Evolutionary conservation across 495 filamentous ascomycete genomes (phyloP), one percentile per base, ranked within the genome.

Genomic region (Pseudoneurospora amorphoporcata): DNA sequence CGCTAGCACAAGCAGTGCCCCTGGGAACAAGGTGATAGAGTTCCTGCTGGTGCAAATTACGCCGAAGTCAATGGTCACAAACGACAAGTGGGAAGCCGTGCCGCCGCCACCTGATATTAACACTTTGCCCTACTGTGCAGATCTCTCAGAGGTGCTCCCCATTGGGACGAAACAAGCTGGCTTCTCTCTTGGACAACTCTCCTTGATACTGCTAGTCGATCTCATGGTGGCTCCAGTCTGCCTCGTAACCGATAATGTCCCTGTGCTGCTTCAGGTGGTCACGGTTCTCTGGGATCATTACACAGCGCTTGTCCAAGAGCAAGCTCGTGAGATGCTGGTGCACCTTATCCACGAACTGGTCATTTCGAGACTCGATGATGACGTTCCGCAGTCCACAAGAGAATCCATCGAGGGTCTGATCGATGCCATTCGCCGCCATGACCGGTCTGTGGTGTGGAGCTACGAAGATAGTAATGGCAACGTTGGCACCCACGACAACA

Each of bases 251-350:
- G 91, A 95, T 17, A 91, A 93, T 73, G 86, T 98, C 7, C 91
- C 94, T 41, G 87, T 95, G 29, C 82, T 99, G 68, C 82, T 99
- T 12, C 95, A 99, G 82, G 93, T 96, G 17, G 90, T 97, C 17
- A 90, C 95, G 41, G 93, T 97, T 2, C 87, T 98, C 14, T 99
- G 95, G 95, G 95, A 99, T 78, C 93, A 97, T 72, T 96, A 98
- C 76, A 96, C 91, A 3, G 87, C 92, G n/a, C 88, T 97, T 14
- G 95, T 99, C 1, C 95, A 97, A 76, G 95, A 98, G 73, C 94
- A 98, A 79, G 94, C 95, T 47, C 90, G 94, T 61, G 95, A 99
- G 77, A 97, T 99, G 95, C 87, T 98, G 17, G 94, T 99, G 40
- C 95, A 99, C 84, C 86, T 99, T 9, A 97, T 99, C 68, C 95